Evolutionary conservation across 345 rosid genomes (phyloP).

Genomic region (Melaleuca alternifolia): DNA sequence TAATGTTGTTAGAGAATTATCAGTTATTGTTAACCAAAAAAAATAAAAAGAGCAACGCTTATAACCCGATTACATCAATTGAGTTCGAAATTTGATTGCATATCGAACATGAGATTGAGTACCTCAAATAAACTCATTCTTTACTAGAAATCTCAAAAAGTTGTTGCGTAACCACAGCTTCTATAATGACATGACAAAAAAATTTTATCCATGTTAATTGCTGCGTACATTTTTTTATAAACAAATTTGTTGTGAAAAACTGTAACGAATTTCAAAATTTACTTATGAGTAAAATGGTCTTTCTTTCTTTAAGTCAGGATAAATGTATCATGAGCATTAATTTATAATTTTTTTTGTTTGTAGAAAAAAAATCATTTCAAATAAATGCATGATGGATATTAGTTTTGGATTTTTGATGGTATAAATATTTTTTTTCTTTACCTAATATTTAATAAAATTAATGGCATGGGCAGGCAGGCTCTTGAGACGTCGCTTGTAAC

Average conservation of each 20-base stretch:
- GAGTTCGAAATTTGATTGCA: background rate
- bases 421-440: background rate
- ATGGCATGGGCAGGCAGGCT: background rate
- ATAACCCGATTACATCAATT: background rate
- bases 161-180: accelerated
- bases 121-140: background rate
- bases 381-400: too few species aligned
- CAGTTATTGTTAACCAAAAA: background rate
- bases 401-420: accelerated
- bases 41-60: background rate
- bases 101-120: background rate
- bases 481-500: background rate
- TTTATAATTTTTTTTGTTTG: too few species aligned
- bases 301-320: background rate
- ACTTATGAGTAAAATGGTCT: accelerated
- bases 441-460: background rate
- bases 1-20: background rate
- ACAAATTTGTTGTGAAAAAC: background rate
- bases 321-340: background rate
- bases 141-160: too few species aligned
- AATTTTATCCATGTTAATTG: background rate
- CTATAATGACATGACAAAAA: accelerated
- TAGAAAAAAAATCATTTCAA: too few species aligned
- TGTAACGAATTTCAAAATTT: background rate
- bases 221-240: accelerated